Conservation (phyloP, 495 filamentous ascomycete species). For the Talaromyces wortmannii region DNA sequence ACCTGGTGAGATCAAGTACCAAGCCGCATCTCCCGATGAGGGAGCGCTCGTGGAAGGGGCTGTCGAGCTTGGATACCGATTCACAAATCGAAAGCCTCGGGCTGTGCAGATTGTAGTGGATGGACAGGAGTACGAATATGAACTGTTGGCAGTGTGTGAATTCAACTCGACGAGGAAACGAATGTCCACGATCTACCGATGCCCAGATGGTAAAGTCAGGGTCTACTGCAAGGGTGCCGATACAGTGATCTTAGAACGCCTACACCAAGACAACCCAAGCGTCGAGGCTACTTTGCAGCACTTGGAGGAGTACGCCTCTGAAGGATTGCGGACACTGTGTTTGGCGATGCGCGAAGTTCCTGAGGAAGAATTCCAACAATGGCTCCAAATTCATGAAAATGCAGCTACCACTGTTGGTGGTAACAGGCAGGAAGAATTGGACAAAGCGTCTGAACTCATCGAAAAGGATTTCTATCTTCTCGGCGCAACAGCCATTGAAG, state of each 20-base stretch:
- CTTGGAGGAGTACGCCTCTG: conserved; percentile 95
- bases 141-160: conserved; percentile 91
- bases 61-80: conserved; percentile 75
- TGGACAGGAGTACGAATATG: conserved; percentile 71
- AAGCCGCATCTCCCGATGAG: conserved; percentile 96
- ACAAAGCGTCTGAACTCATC: conserved; percentile 95
- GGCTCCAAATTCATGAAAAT: conserved; percentile 81
- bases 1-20: conserved; percentile 82
- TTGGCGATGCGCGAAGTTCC: conserved; percentile 91
- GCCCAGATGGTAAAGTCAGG: conserved; percentile 90
- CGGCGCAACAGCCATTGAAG: conserved; percentile 96
- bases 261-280: conserved; percentile 71
- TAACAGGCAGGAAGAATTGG: conserved; percentile 88
- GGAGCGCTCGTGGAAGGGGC: conserved; percentile 94
- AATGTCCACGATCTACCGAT: conserved; percentile 96
- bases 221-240: conserved; percentile 96
- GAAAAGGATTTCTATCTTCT: conserved; percentile 87
- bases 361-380: conserved; percentile 84
- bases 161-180: conserved; percentile 98
- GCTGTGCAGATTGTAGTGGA: conserved; percentile 72
- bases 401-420: conserved; percentile 87
- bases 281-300: conserved; percentile 86
- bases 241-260: conserved; percentile 89
- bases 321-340: conserved; percentile 92
- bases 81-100: conserved; percentile 82